These are phyloP conservation scores for Ricinus communis DNA, from an alignment of 345 rosid species.

Conservation along the genomic window DNA sequence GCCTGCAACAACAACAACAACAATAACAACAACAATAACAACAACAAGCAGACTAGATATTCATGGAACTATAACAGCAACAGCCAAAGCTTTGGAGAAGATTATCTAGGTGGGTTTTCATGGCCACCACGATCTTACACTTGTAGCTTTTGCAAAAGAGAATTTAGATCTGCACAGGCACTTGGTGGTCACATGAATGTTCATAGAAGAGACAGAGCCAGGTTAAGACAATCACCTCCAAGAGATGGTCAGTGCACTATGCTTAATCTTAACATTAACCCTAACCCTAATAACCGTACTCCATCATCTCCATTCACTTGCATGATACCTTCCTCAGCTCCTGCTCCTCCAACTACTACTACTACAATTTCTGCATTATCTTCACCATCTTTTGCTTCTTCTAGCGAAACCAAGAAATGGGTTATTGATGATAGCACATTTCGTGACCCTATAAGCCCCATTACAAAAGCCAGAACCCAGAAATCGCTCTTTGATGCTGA, in stretches of 20 bases:
- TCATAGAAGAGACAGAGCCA: conserved; percentile 93
- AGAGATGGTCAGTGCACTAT: conserved; percentile 45
- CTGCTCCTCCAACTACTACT: conserved; percentile 29
- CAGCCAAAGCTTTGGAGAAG: conserved; percentile 47
- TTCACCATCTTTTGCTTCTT: conserved; percentile 41
- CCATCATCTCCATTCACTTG: conserved; percentile 33
- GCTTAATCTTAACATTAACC: conserved; percentile 45
- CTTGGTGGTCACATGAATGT: conserved; percentile 99
- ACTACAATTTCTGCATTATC: conserved; percentile 36
- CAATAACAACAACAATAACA: conserved; percentile 12
- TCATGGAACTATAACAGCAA: conserved; percentile 35
- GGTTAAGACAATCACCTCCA: conserved; percentile 71
- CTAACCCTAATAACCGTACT: conserved; percentile 32
- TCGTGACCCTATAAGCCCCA: conserved; percentile 30
- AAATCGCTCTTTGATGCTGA: conserved; percentile 21
- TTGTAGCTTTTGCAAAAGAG: conserved; percentile 93
- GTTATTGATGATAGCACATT: conserved; percentile 16
- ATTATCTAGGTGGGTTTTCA: conserved; percentile 61
- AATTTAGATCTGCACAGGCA: conserved; percentile 94
- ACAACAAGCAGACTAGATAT: conserved; percentile 30
- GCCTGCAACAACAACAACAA: conserved; percentile 32
- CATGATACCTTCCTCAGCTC: conserved; percentile 24
- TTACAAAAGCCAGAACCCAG: conserved; percentile 9
- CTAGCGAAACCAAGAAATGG: conserved; percentile 30
- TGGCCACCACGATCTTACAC: conserved; percentile 98